phyloP scores from a whole-genome alignment of 2,329 filamentous ascomycete genomes.

The Aureobasidium lini region DNA sequence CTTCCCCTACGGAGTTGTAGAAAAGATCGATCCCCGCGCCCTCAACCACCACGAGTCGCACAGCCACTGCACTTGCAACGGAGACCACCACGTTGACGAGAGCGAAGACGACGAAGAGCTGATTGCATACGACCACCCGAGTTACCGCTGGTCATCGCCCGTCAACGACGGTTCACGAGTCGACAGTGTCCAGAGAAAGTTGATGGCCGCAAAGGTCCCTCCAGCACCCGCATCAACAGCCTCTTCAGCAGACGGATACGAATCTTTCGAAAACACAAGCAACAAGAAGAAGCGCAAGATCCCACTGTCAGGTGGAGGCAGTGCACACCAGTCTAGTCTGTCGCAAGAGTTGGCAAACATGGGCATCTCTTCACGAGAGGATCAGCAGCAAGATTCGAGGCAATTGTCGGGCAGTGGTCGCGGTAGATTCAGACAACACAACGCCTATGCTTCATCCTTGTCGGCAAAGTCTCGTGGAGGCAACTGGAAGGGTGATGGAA shows the following conservation, averaged over 20 bases:
- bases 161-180: conserved; percentile 21
- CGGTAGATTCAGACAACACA: conserved; percentile 60
- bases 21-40: conserved; percentile 20
- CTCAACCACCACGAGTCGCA: conserved; percentile 35
- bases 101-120: conserved; percentile 58
- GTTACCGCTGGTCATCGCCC: conserved; percentile 33
- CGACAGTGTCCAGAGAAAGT: conserved; percentile 27
- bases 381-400: conserved; percentile 19
- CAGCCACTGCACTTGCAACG: conserved; percentile 40
- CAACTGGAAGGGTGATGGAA: conserved; percentile 18
- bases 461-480: conserved; percentile 26
- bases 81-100: conserved; percentile 44
- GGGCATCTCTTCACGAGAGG: conserved; percentile 43
- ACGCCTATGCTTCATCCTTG: conserved; percentile 35
- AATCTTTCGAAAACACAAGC: conserved; percentile 96
- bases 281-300: conserved; percentile 99
- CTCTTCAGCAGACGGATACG: conserved; percentile 79
- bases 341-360: conserved; percentile 59
- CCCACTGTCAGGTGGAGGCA: conserved; percentile 71
- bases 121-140: conserved; percentile 33
- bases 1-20: conserved; percentile 46
- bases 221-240: conserved; percentile 48
- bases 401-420: conserved; percentile 44
- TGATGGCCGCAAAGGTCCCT: conserved; percentile 27
- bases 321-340: conserved; percentile 49